These are phyloP conservation scores for Cyberlindnera lachancei DNA, from an alignment of 805 yeast genomes.

Conservation along the genomic window DNA sequence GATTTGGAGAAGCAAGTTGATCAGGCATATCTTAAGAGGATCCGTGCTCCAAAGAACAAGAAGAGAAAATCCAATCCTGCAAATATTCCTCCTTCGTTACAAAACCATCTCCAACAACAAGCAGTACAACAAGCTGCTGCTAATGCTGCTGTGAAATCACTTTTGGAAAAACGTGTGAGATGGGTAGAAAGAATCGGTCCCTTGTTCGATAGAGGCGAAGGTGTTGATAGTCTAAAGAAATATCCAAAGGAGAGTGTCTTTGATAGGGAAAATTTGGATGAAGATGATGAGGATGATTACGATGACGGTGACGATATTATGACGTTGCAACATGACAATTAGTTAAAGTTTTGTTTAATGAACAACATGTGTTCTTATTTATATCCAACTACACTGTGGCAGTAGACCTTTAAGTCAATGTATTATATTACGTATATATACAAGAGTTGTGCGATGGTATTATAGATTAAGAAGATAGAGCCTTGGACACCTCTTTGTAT, in stretches of 20 bases:
- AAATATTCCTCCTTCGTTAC: slow-evolving; percentile 24
- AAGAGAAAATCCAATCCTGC: slow-evolving; percentile 27
- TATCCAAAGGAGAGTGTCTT: slow-evolving; percentile 18
- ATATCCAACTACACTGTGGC: too few species aligned
- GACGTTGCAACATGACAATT: slow-evolving; percentile 14
- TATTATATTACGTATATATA: neutral
- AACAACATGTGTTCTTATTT: too few species aligned
- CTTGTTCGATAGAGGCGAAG: slow-evolving; percentile 43
- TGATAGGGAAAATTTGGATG: slow-evolving; percentile 19
- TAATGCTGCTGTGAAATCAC: slow-evolving; percentile 67
- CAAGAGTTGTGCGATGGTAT: too few species aligned
- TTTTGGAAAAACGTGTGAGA: slow-evolving; percentile 76
- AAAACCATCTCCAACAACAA: slow-evolving; percentile 23
- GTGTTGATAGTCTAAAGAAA: slow-evolving; percentile 15
- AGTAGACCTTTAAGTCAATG: too few species aligned
- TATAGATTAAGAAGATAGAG: slow-evolving; percentile 8
- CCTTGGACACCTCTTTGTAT: slow-evolving; percentile 49
- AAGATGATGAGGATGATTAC: slow-evolving; percentile 24
- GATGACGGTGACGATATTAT: slow-evolving; percentile 29
- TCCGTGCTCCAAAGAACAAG: slow-evolving; percentile 56
- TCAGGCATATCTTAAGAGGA: slow-evolving; percentile 80
- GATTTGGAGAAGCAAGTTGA: slow-evolving; percentile 96
- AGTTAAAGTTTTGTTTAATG: slow-evolving; percentile 5
- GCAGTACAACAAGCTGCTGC: slow-evolving; percentile 59
- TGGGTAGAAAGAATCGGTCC: slow-evolving; percentile 92